Conservation (phyloP, 257 asterid species). For the Mitragyna speciosa region DNA sequence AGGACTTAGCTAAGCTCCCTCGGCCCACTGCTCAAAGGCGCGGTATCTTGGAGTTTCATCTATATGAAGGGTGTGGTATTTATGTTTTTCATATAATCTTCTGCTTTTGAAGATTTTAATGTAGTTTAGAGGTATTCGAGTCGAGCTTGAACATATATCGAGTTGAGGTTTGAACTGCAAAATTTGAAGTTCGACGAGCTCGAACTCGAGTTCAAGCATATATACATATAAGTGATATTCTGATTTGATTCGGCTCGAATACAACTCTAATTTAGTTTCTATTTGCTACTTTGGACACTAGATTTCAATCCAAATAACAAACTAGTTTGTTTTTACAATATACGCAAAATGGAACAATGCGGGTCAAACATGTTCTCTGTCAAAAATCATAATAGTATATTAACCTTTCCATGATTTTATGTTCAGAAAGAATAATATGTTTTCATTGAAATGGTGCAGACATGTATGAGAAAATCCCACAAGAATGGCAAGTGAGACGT, state of each 20-base stretch:
- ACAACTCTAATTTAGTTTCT: not conserved
- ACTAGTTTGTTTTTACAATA: too few relatives aligned
- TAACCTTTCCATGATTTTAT: not conserved
- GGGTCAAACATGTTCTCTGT: not conserved
- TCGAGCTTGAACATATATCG: too few relatives aligned
- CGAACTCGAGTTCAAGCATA: too few relatives aligned
- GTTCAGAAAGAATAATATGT: not conserved
- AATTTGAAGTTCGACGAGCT: too few relatives aligned
- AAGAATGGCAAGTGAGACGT: constrained; percentile 41
- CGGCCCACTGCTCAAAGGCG: too few relatives aligned
- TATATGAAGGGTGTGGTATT: not conserved
- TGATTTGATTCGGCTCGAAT: too few relatives aligned
- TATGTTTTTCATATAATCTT: not conserved
- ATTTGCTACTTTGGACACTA: not conserved
- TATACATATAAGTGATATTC: too few relatives aligned
- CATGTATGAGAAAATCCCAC: constrained; percentile 17
- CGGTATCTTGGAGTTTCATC: not conserved
- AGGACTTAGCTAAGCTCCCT: too few relatives aligned
- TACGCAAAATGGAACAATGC: too few relatives aligned
- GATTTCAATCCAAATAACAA: too few relatives aligned
- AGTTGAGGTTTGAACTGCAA: too few relatives aligned
- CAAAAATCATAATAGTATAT: not conserved
- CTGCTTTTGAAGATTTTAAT: not conserved
- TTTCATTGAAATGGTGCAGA: not conserved
- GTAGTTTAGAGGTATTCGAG: too few relatives aligned